A percentile compares a stretch with the other conserved stretches of the same genome.
Conservation (phyloP, 1,284 basidiomycete species). For the Leccinum fallax region DNA sequence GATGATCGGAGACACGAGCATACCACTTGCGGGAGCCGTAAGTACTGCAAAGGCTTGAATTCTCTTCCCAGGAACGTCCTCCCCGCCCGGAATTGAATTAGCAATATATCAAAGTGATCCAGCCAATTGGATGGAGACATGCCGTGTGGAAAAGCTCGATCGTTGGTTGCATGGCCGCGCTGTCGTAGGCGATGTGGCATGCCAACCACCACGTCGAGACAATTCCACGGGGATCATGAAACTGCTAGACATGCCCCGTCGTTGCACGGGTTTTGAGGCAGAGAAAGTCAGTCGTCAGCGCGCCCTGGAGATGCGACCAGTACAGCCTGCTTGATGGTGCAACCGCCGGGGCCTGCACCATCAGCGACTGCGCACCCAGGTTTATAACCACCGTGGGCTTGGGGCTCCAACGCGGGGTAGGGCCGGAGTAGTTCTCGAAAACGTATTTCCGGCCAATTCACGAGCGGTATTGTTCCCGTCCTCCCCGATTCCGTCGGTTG, state of each 20-base stretch:
- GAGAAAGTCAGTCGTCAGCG: slow-evolving; percentile 33
- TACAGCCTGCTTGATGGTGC: slow-evolving; percentile 59
- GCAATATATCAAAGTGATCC: not conserved
- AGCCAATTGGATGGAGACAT: not conserved
- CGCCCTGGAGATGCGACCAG: not conserved
- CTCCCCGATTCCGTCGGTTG: slow-evolving; percentile 76
- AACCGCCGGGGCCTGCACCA: slow-evolving; percentile 82
- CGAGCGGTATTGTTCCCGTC: slow-evolving; percentile 86
- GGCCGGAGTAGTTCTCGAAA: slow-evolving; percentile 69
- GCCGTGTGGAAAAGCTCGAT: slow-evolving; percentile 54
- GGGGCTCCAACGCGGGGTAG: slow-evolving; percentile 35
- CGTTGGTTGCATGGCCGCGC: slow-evolving; percentile 73
- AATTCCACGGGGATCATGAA: not conserved
- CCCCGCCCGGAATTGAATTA: slow-evolving; percentile 86
- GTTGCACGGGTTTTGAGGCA: slow-evolving; percentile 90
- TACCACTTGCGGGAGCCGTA: slow-evolving; percentile 52
- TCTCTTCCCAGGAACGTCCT: slow-evolving; percentile 77
- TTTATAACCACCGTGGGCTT: not conserved
- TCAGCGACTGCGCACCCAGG: slow-evolving; percentile 78
- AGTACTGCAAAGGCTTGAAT: slow-evolving; percentile 42
- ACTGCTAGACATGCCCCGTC: slow-evolving; percentile 61
- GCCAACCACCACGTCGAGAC: slow-evolving; percentile 40
- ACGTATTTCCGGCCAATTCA: slow-evolving; percentile 79
- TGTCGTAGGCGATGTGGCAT: slow-evolving; percentile 72
- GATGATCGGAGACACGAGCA: slow-evolving; percentile 16